These are phyloP conservation scores for Ophiostoma tasmaniense DNA, from an alignment of 2,329 filamentous ascomycete genomes.

Conservation along the genomic window DNA sequence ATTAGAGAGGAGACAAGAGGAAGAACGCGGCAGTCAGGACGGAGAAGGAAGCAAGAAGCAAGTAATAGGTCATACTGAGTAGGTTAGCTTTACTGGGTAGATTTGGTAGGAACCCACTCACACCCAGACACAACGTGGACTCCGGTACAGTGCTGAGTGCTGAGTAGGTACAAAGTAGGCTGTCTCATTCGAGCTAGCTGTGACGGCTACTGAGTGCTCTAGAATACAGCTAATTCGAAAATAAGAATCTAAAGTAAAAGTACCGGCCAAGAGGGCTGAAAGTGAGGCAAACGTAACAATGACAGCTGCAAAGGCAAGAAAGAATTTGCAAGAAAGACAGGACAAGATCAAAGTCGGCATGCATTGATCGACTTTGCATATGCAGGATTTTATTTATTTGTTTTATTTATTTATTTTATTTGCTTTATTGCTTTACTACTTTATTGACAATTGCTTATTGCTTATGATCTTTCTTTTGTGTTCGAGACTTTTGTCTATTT, in stretches of 20 bases:
- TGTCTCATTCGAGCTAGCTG: too few relatives aligned
- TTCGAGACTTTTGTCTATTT: neutral
- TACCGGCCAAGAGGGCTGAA: neutral
- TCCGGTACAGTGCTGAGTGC: too few relatives aligned
- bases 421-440: neutral
- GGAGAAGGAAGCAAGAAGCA: neutral
- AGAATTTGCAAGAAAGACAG: too few relatives aligned
- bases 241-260: neutral
- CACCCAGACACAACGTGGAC: neutral
- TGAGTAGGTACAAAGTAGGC: too few relatives aligned
- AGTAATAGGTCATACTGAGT: too few relatives aligned
- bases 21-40: neutral
- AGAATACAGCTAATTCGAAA: neutral
- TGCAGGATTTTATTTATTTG: neutral
- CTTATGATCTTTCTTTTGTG: too few relatives aligned
- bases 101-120: neutral
- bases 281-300: neutral
- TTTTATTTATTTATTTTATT: neutral
- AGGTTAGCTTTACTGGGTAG: too few relatives aligned
- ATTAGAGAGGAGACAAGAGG: neutral
- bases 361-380: slow-evolving; percentile 6
- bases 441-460: too few relatives aligned
- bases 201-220: too few relatives aligned
- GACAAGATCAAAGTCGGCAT: neutral
- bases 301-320: neutral